Evolutionary conservation across 2,329 filamentous ascomycete genomes (phyloP).

Genomic region (Neophaeococcomyces mojaviensis): DNA sequence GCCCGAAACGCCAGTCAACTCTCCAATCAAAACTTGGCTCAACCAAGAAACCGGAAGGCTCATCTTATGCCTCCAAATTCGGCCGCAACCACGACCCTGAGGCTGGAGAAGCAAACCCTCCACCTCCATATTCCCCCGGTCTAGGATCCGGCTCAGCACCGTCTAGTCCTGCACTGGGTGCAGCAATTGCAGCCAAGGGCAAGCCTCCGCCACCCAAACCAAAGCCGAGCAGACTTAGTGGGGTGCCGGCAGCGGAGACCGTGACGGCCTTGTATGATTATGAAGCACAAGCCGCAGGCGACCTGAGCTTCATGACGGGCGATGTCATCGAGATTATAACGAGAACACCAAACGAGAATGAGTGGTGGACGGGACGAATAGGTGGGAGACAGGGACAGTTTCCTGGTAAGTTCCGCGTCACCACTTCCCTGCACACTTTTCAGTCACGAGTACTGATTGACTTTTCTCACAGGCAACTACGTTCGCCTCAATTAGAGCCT

Average conservation of each 20-base stretch:
- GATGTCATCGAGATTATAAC: conserved; percentile 83
- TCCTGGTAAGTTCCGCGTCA: conserved; percentile 59
- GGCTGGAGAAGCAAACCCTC: conserved; percentile 51
- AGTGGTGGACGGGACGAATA: conserved; percentile 90
- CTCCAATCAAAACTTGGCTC: conserved; percentile 15
- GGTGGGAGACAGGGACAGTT: conserved; percentile 82
- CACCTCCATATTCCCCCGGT: conserved; percentile 60
- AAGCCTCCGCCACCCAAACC: conserved; percentile 65
- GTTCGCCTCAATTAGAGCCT: conserved; percentile 28
- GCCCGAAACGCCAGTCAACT: conserved; percentile 28
- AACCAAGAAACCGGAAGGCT: conserved; percentile 22
- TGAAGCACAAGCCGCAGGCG: conserved; percentile 87
- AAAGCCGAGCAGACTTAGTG: conserved; percentile 69
- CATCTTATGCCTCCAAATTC: conserved; percentile 19
- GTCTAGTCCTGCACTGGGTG: conserved; percentile 39
- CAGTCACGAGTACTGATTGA: not conserved
- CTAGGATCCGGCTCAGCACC: conserved; percentile 31
- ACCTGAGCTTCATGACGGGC: conserved; percentile 80
- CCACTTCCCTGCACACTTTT: not conserved
- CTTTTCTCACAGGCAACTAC: conserved; percentile 29
- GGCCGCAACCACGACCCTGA: conserved; percentile 17
- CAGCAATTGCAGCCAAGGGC: conserved; percentile 47
- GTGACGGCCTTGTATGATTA: conserved; percentile 94
- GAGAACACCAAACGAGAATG: conserved; percentile 82
- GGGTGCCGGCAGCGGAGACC: conserved; percentile 60